Evolutionary conservation across 2,329 filamentous ascomycete genomes (phyloP), one percentile per base, ranked within the genome.

Genomic region (Byssothecium circinans): DNA sequence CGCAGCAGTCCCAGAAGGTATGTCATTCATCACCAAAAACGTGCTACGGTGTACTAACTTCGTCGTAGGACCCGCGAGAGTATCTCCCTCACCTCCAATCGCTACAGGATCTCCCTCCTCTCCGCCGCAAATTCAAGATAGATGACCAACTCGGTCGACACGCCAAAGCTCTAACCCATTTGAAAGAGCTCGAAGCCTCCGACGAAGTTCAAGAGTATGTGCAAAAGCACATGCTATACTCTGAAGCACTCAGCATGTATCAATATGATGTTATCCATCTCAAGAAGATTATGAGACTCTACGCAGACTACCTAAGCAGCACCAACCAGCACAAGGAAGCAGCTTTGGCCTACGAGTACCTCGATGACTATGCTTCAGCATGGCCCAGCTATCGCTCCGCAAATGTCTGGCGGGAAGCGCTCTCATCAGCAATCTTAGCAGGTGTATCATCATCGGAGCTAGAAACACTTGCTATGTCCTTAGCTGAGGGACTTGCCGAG

Each of bases 21-120:
- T 18, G 36, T 37, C 8, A 7, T 2, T 11, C 7, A 4, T 40
- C 15, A 18, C 10, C 3, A 19, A 11, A 11, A 4, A 36, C 34
- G 8, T 10, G 8, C 5, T 18, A 8, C 14, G 4, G 10, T 32
- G 20, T 4, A 15, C 36, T 39, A 11, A 41, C 15, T 11, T 4
- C 19, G n/a, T 43, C 14, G 8, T 15, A 79, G 66, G 94, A 99
- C 61, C 94, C 94, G 1, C 80, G 91, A 58, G 94, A 99, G 69
- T 99, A 99, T 60, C 81, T 97, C 7, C 94, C 94, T 3, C 97
- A 97, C 65, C 83, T 99, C 41, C 91, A 96, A 64, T 85, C 85
- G 29, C 80, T 99, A 2, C 89, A 96, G 67, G 80, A 85, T 51
- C 80, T 95, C 58, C 74, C 87, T 0, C 78, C 83, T 10, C 70